Evolutionary conservation across 1,139 yeast genomes (phyloP).

Genomic region (Diutina scorzettiae): DNA sequence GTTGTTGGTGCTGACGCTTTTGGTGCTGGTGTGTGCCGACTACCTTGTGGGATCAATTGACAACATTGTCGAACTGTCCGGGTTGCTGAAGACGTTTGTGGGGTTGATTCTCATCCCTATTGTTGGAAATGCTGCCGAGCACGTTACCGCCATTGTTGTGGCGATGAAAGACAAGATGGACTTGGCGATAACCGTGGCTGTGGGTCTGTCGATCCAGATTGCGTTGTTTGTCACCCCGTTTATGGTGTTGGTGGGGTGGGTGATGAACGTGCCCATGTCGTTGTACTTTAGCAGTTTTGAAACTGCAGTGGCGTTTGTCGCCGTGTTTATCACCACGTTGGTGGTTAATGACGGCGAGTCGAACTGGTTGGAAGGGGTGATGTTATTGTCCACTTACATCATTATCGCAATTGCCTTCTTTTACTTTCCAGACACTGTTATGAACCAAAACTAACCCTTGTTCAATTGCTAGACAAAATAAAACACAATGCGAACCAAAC

Average conservation of each 20-base stretch:
- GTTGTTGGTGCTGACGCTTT: constrained; percentile 54
- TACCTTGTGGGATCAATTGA: constrained; percentile 88
- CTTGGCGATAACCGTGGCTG: constrained; percentile 91
- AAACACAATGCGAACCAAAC: no score
- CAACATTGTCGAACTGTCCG: constrained; percentile 69
- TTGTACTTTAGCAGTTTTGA: constrained; percentile 87
- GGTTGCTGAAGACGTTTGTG: constrained; percentile 86
- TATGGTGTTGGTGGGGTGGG: constrained; percentile 89
- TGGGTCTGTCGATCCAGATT: constrained; percentile 93
- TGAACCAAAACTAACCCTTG: no score
- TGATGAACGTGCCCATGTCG: constrained; percentile 82
- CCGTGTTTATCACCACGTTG: constrained; percentile 81
- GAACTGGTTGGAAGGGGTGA: constrained; percentile 93
- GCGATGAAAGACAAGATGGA: constrained; percentile 97
- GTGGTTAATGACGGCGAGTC: constrained; percentile 88
- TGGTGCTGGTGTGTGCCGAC: constrained; percentile 89
- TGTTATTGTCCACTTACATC: constrained; percentile 76
- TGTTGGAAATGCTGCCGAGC: constrained; percentile 98
- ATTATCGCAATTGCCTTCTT: constrained; percentile 84
- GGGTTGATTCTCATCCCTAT: constrained; percentile 91
- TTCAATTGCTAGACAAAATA: no score
- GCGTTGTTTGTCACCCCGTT: constrained; percentile 92
- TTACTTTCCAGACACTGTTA: constrained; percentile 45
- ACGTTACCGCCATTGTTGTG: constrained; percentile 89
- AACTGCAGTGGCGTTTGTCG: constrained; percentile 78